Evolutionary conservation across 2,329 filamentous ascomycete genomes (phyloP), one percentile per base, ranked within the genome.

Genomic region (Diaporthe ilicicola): DNA sequence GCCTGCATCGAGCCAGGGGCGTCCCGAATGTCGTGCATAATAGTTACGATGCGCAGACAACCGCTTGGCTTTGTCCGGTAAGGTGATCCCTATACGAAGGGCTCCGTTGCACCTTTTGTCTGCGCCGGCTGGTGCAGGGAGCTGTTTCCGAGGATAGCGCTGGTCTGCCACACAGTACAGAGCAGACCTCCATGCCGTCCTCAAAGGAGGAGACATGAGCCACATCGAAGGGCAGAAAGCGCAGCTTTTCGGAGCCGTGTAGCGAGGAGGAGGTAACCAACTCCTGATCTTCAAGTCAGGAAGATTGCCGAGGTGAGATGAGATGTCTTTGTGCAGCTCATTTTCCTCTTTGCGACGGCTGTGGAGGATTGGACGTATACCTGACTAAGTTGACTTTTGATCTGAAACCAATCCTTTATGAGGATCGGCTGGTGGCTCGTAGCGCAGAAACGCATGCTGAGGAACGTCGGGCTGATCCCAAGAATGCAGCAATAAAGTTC

Each of bases 391-490:
- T 67, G 54, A 53, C 53, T 69, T 65, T 44, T 27, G 62, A 72
- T 67, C 61, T 72, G 70, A 70, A 72, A 70, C 70, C 59, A 44
- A 59, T 27, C 39, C 55, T 46, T 50, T 70, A 72, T 70, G 62
- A 70, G 67, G 70, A 72, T 72, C 70, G 68, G 42, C 70, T 72
- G 27, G 67, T 55, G 37, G 67, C 67, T 55, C 34, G 55, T 62
- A 62, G 56, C 56, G 56, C 56, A 27, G 42, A 64, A 42, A 29
- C 42, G 42, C 59, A 48, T 62, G 59, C 29, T 48, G 42, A 62
- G 59, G 8, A 48, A 62, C 59, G 59, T 62, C 42, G 59, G 59
- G 59, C 37, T 37, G 42, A 62, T 62, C 67, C 68, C 59, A 62
- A 56, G 39, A 53, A 55, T 34, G 39, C 53, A 37, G 59, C 37